phyloP scores from a whole-genome alignment of 768 basidiomycete species.

The Psilocybe tampanensis region DNA sequence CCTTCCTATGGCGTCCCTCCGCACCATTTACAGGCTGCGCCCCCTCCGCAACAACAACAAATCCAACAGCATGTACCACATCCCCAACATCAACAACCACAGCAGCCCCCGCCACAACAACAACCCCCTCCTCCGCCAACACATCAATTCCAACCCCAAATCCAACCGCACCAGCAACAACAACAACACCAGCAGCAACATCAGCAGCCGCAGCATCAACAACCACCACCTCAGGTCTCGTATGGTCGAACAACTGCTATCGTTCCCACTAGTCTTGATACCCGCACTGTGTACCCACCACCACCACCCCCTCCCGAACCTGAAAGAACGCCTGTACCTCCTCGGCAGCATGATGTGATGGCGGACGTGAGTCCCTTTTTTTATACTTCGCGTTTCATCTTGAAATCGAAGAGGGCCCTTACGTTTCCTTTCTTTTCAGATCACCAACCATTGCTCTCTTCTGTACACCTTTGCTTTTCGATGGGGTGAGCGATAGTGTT shows the following conservation, averaged over 20 bases:
- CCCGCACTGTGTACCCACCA: slow-evolving; percentile 37
- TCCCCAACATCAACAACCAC: slow-evolving; percentile 23
- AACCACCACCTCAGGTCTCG: slow-evolving; percentile 27
- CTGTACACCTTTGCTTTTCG: slow-evolving; percentile 67
- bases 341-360: slow-evolving; percentile 41
- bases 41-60: slow-evolving; percentile 22
- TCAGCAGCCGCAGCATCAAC: slow-evolving; percentile 18
- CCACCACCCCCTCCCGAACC: slow-evolving; percentile 36
- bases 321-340: slow-evolving; percentile 33
- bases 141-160: slow-evolving; percentile 26
- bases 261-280: slow-evolving; percentile 44
- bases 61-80: slow-evolving; percentile 21
- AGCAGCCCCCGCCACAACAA: slow-evolving; percentile 27
- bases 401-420: not conserved
- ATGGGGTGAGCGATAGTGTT: slow-evolving; percentile 50
- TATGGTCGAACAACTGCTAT: slow-evolving; percentile 43
- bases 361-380: slow-evolving; percentile 37
- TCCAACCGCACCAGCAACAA: slow-evolving; percentile 20
- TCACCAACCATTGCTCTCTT: slow-evolving; percentile 60
- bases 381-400: not conserved
- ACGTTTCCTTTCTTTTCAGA: slow-evolving; percentile 35
- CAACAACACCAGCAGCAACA: slow-evolving; percentile 15
- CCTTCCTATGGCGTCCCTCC: slow-evolving; percentile 16
- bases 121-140: slow-evolving; percentile 22
- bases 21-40: slow-evolving; percentile 29